Conservation (phyloP, 1,139 yeast species). For the Blastobotrys serpentis region DNA sequence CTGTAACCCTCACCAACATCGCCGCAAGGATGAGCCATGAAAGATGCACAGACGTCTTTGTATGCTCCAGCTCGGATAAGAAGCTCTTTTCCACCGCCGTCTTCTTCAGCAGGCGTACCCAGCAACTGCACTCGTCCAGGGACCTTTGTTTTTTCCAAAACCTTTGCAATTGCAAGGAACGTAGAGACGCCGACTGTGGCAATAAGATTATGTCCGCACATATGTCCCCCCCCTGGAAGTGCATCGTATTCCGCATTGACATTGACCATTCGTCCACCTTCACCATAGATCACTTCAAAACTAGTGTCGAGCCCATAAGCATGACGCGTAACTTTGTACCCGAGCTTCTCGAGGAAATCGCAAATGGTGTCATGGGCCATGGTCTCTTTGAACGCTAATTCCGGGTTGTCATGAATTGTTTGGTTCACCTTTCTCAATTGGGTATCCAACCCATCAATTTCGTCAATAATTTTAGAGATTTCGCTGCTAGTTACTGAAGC, state of each 20-base stretch:
- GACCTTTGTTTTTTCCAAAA: slow-evolving; percentile 26
- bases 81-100: slow-evolving; percentile 32
- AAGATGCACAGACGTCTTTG: slow-evolving; percentile 28
- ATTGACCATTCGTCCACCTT: slow-evolving; percentile 14
- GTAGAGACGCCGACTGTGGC: slow-evolving; percentile 28
- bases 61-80: slow-evolving; percentile 33
- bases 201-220: slow-evolving; percentile 35
- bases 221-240: slow-evolving; percentile 33
- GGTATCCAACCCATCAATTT: slow-evolving; percentile 2
- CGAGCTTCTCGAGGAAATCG: slow-evolving; percentile 15
- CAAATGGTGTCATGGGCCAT: slow-evolving; percentile 17
- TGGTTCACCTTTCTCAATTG: slow-evolving; percentile 13
- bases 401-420: slow-evolving; percentile 17
- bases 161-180: slow-evolving; percentile 24
- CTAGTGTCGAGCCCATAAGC: slow-evolving; percentile 20
- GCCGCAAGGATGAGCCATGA: slow-evolving; percentile 31
- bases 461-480: background rate
- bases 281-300: slow-evolving; percentile 14
- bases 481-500: background rate
- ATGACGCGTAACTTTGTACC: slow-evolving; percentile 17
- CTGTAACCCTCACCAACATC: background rate
- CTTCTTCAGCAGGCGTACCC: slow-evolving; percentile 36
- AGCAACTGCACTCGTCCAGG: slow-evolving; percentile 32
- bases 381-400: slow-evolving; percentile 13
- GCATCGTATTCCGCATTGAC: slow-evolving; percentile 27